Evolutionary conservation across 2,329 filamentous ascomycete genomes (phyloP), one percentile per base, ranked within the genome.

Genomic region (Colletotrichum sp.): DNA sequence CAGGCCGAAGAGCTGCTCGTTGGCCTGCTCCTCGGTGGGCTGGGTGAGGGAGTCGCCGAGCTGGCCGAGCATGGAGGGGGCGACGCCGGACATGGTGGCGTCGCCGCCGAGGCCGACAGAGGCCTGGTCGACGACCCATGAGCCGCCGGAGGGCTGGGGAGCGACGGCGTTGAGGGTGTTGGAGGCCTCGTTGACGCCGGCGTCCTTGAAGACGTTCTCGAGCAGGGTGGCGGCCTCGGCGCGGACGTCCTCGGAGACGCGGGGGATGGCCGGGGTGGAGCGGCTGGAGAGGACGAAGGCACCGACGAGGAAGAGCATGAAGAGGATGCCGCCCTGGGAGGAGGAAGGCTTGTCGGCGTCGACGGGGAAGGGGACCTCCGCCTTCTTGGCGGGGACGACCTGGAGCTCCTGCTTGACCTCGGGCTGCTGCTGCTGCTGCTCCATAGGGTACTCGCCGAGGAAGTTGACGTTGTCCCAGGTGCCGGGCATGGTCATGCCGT

Each of bases 251-350:
- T 96, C 94, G 43, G 95, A 94, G 82, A 96, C 93, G 72, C 91
- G 91, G 66, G 94, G 94, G 79, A 97, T 93, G 79, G 92, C 91
- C 52, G 93, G 91, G n/a, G 90, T 87, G 24, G 93, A 89, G 79
- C 92, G 92, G 86, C 96, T 97, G 36, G 96, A 98, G 77, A 97
- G 94, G 80, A 98, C 96, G 82, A 98, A 98, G 69, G 97, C 97
- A 82, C 97, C 97, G 78, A 98, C 96, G 70, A 99, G 94, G 82
- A 99, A 94, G 79, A 98, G 94, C 95, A 98, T 98, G 85, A 96
- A 94, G 84, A 98, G 90, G 80, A 98, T 87, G 81, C 95, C 92
- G 67, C 95, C 95, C 80, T 96, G 94, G 79, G 95, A 93, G 76
- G 93, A 90, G 74, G 91, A 87, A 12, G 43, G 43, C 86, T 93